These are phyloP conservation scores for Cyclocybe aegerita DNA, from an alignment of 768 basidiomycete genomes.

Conservation along the genomic window DNA sequence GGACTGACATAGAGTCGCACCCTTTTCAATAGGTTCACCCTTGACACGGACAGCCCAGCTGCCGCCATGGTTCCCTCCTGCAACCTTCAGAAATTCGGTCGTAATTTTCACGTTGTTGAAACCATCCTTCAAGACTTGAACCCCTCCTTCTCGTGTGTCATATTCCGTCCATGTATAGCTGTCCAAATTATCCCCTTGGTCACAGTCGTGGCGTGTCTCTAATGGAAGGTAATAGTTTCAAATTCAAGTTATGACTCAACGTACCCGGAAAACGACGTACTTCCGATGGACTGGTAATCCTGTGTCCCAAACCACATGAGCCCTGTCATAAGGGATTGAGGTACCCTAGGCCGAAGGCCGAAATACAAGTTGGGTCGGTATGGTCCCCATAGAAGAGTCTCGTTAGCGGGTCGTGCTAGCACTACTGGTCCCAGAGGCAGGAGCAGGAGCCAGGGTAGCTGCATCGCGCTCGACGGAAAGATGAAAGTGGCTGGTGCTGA, in stretches of 20 bases:
- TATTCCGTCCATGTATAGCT: constrained; percentile 88
- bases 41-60: constrained; percentile 88
- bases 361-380: constrained; percentile 96
- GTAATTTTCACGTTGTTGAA: constrained; percentile 84
- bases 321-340: constrained; percentile 89
- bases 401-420: constrained; percentile 40
- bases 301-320: constrained; percentile 94
- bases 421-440: constrained; percentile 42
- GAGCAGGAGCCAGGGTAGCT: constrained; percentile 42
- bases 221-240: constrained; percentile 5
- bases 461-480: constrained; percentile 30
- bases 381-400: constrained; percentile 76
- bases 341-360: constrained; percentile 81
- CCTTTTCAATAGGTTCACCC: constrained; percentile 69
- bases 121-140: constrained; percentile 80
- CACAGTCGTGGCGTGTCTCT: constrained; percentile 86
- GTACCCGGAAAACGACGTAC: constrained; percentile 38
- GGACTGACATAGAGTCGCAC: constrained; percentile 35
- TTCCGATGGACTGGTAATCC: constrained; percentile 69
- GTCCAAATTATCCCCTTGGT: constrained; percentile 80
- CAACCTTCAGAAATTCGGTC: constrained; percentile 84
- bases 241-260: constrained; percentile 2
- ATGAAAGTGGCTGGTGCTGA: too few species aligned
- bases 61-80: constrained; percentile 79
- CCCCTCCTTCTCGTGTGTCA: constrained; percentile 82